Base-by-base conservation (phyloP, 2,329 filamentous ascomycete species). In the Lasiodiplodia sp. region DNA sequence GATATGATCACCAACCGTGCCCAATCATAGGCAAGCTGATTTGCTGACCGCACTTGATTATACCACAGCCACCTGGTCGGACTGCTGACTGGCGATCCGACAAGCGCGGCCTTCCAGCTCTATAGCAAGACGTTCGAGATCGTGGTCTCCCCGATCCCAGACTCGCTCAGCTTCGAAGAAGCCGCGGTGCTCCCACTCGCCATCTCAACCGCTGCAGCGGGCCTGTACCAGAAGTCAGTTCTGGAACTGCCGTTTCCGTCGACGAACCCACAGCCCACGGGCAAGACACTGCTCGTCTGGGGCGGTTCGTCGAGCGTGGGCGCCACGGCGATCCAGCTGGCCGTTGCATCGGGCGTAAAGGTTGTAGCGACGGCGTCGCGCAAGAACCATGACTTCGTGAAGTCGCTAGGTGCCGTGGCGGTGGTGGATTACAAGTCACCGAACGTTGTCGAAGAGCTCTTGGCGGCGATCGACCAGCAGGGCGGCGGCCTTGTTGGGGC, bases 181-280 rank as follows among this genome's bases (percentile, higher is more conserved):
- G 83, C 78, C 31, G 71, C 76, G 34, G 82, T 84, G 28, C 77
- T 85, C 2, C 83, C 83, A 1, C 75, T 84, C 10, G 80, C 80
- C 23, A 75, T 84, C 67, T 80, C 80, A 28, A 84, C 83, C 4
- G 82, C 83, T 18, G 74, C 80, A 21, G 74, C 76, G n/a, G 80
- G 78, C 31, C 79, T 85, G 16, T 84, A 81, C 76, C 76, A 78
- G 69, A 73, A 76, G 23, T 74, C 77, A 49, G 74, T 78, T 49
- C 77, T 84, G 11, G 78, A 75, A 10, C 76, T 84, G 4, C 76
- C 80, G 0, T 72, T 77, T 44, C 82, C 83, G 0, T 77, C 73
- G 28, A 71, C 78, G 14, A 73, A 72, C 56, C 69, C 77, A 8
- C 72, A 76, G 28, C 56, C 34, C 3, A 72, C 72, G 3, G 75